A percentile compares a stretch with the other conserved stretches of the same genome.
These are phyloP conservation scores for Didymella exigua DNA, from an alignment of 2,329 filamentous ascomycete genomes.

Conservation along the genomic window DNA sequence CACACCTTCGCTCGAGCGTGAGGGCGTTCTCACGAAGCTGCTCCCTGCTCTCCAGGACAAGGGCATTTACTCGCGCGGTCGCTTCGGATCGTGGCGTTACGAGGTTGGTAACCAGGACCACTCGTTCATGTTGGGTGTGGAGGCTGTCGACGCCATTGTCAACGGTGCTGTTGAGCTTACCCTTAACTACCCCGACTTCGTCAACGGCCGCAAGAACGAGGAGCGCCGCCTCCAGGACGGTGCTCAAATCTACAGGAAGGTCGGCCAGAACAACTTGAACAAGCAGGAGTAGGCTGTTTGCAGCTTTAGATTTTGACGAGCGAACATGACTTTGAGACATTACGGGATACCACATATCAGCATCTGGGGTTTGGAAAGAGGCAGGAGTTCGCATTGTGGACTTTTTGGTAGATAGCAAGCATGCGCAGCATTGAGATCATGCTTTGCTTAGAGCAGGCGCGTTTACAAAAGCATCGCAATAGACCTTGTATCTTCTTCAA, in stretches of 20 bases:
- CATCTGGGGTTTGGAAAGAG: conserved; percentile 17
- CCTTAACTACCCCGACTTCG: conserved; percentile 95
- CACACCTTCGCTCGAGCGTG: conserved; percentile 91
- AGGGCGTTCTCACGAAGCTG: conserved; percentile 89
- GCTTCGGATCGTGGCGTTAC: conserved; percentile 98
- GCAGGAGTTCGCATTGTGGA: conserved; percentile 15
- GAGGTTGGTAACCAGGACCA: conserved; percentile 98
- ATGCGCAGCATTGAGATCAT: conserved; percentile 2
- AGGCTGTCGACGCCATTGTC: conserved; percentile 88
- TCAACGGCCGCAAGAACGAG: conserved; percentile 76
- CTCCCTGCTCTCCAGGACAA: conserved; percentile 89
- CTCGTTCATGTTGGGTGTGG: conserved; percentile 95
- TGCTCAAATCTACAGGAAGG: conserved; percentile 58
- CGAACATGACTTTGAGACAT: conserved; percentile 19
- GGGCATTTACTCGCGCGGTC: conserved; percentile 93
- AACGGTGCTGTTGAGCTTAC: conserved; percentile 90
- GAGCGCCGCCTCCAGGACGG: conserved; percentile 68
- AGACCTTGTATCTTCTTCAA: conserved; percentile 12
- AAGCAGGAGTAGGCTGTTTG: conserved; percentile 16
- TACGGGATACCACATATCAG: conserved; percentile 19
- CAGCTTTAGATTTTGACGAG: conserved; percentile 14
- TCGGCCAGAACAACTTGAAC: conserved; percentile 20
- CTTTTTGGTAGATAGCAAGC: conserved; percentile 16
- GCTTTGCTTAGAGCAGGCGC: conserved; percentile 4
- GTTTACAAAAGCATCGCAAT: conserved; percentile 12